A percentile compares a stretch with the other conserved stretches of the same genome.
Evolutionary conservation across 352 stramenopile genomes (phyloP).

Genomic region (Pythium sp.): DNA sequence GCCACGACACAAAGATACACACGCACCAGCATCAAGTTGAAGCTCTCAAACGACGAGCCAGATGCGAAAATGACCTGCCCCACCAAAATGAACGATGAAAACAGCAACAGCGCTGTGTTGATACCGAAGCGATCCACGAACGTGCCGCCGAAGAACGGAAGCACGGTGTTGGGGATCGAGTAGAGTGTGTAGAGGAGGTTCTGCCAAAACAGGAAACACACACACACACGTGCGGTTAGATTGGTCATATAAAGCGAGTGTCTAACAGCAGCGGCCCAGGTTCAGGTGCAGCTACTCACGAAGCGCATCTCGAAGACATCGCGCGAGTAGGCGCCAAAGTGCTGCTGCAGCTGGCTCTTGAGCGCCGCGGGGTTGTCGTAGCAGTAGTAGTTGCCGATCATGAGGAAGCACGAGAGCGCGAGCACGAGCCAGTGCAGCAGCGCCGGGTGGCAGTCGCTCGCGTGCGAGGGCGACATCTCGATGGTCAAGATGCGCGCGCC

Average conservation of each 20-base stretch:
- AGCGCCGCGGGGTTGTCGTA: slow-evolving; percentile 88
- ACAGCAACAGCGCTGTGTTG: slow-evolving; percentile 68
- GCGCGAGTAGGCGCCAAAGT: slow-evolving; percentile 69
- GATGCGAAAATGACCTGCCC: slow-evolving; percentile 89
- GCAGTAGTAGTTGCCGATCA: slow-evolving; percentile 91
- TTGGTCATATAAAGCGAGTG: not conserved
- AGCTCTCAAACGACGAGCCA: slow-evolving; percentile 70
- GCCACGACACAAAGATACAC: not conserved
- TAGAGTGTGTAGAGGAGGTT: slow-evolving; percentile 95
- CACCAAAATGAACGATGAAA: slow-evolving; percentile 75
- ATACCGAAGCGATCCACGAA: slow-evolving; percentile 87
- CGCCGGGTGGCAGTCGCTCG: slow-evolving; percentile 18
- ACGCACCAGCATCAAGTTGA: slow-evolving; percentile 67
- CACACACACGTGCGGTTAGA: not conserved
- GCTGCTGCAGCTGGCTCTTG: slow-evolving; percentile 86
- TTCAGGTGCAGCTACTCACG: slow-evolving; percentile 21
- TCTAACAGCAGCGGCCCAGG: not conserved
- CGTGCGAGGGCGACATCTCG: not conserved
- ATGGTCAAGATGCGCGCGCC: not conserved
- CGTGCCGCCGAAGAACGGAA: slow-evolving; percentile 93
- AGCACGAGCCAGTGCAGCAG: slow-evolving; percentile 83
- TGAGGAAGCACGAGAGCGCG: slow-evolving; percentile 79
- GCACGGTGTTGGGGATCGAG: slow-evolving; percentile 89
- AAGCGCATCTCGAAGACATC: slow-evolving; percentile 82
- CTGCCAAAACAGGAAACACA: slow-evolving; percentile 28